Conservation (phyloP, 305 asterid species). For the Solanum aculeatissimum region DNA sequence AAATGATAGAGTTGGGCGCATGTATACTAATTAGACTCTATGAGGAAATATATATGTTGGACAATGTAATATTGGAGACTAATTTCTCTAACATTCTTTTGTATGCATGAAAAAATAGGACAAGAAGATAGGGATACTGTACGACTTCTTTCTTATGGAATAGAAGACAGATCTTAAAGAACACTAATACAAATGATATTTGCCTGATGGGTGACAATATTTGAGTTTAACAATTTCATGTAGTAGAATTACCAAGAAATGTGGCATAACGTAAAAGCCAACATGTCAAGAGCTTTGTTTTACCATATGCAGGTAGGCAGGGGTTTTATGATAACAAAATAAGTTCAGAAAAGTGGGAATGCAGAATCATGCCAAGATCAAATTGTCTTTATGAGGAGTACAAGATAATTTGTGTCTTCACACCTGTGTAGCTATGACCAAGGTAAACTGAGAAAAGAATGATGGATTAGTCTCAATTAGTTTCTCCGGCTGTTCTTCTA, state of each 20-base stretch:
- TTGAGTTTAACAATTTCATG: background rate
- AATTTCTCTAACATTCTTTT: background rate
- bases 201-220: background rate
- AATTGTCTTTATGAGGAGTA: background rate
- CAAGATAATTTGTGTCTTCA: background rate
- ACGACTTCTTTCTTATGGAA: background rate
- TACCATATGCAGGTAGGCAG: background rate
- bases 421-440: constrained; percentile 94
- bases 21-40: background rate
- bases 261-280: background rate
- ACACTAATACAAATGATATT: background rate
- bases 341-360: background rate
- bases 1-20: background rate
- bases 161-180: background rate
- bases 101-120: background rate
- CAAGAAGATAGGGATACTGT: background rate
- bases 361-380: background rate
- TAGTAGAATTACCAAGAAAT: background rate
- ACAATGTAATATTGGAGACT: background rate
- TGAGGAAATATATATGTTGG: background rate
- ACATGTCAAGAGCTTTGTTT: background rate
- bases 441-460: constrained; percentile 85
- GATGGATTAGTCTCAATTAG: constrained; percentile 71
- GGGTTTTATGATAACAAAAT: background rate
- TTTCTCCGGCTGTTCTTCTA: constrained; percentile 72